Evolutionary conservation across 2,329 filamentous ascomycete genomes (phyloP).

Genomic region (Colletotrichum kahawae): DNA sequence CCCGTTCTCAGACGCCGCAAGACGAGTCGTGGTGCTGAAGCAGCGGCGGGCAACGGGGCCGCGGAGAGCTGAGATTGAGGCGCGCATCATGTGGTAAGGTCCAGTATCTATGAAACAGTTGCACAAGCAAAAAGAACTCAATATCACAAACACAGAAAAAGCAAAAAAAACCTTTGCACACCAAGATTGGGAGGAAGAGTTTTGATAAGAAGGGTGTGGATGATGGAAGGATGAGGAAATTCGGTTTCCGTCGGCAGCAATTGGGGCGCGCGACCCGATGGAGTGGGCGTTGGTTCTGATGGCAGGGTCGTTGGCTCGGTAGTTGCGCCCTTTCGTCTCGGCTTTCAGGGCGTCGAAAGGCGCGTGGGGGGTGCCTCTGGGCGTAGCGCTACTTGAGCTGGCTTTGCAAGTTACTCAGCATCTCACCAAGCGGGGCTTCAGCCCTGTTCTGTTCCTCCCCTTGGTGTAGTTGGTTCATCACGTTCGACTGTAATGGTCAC

Average conservation of each 20-base stretch:
- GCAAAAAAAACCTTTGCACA: not conserved
- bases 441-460: not conserved
- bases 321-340: not conserved
- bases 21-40: not conserved
- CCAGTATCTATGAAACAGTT: not conserved
- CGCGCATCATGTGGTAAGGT: not conserved
- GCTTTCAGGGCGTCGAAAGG: not conserved
- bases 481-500: conserved; percentile 21
- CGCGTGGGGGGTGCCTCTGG: not conserved
- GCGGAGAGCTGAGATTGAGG: not conserved
- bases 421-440: conserved; percentile 6
- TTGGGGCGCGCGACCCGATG: not conserved
- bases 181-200: not conserved
- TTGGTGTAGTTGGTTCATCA: conserved; percentile 23
- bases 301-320: not conserved
- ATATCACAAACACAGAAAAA: not conserved
- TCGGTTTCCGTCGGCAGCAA: conserved; percentile 13
- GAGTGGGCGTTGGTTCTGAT: not conserved
- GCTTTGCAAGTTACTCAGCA: not conserved
- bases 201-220: not conserved
- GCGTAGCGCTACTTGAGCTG: no score
- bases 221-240: not conserved
- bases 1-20: not conserved
- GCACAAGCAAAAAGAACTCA: not conserved
- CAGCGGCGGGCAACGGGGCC: not conserved